Evolutionary conservation across 2,329 filamentous ascomycete species (phyloP).

Genomic region (Trichoderma koningiopsis): DNA sequence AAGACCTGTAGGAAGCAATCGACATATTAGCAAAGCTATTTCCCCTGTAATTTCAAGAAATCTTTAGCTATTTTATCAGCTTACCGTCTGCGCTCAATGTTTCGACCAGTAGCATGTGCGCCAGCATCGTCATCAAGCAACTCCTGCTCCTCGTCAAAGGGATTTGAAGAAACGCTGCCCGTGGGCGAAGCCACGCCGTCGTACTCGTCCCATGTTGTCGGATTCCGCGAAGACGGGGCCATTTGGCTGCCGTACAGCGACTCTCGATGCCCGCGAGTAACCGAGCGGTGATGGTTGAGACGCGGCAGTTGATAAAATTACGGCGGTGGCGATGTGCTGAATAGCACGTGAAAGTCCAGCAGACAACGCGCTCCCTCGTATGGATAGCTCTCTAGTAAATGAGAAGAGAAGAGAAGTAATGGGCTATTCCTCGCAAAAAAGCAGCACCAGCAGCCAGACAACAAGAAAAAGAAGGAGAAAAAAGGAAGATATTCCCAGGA

Average conservation of each 20-base stretch:
- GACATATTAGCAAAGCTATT: not conserved
- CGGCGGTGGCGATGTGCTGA: not conserved
- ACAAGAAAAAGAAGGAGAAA: not conserved
- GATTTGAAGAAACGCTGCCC: conserved; percentile 47
- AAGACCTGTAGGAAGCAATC: conserved; percentile 50
- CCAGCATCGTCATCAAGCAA: conserved; percentile 44
- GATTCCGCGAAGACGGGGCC: conserved; percentile 40
- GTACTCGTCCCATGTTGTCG: conserved; percentile 51
- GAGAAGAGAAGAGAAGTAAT: not conserved
- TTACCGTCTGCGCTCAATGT: conserved; percentile 37
- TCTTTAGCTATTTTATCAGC: not conserved
- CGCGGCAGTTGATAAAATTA: not conserved
- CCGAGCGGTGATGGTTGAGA: not conserved
- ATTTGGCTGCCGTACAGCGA: conserved; percentile 29
- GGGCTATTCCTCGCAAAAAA: not conserved
- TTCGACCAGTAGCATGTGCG: conserved; percentile 23
- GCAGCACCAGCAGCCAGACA: not conserved
- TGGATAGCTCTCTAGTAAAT: not conserved
- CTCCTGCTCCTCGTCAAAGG: conserved; percentile 49
- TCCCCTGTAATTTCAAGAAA: not conserved
- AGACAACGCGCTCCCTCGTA: not conserved
- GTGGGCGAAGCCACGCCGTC: conserved; percentile 47
- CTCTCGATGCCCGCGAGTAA: not conserved
- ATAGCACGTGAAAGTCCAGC: not conserved
- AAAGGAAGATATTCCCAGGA: conserved; percentile 2